A percentile compares a stretch with the other conserved stretches of the same genome.
phyloP scores from a whole-genome alignment of 495 filamentous ascomycete species.

The Xylaria cubensis region DNA sequence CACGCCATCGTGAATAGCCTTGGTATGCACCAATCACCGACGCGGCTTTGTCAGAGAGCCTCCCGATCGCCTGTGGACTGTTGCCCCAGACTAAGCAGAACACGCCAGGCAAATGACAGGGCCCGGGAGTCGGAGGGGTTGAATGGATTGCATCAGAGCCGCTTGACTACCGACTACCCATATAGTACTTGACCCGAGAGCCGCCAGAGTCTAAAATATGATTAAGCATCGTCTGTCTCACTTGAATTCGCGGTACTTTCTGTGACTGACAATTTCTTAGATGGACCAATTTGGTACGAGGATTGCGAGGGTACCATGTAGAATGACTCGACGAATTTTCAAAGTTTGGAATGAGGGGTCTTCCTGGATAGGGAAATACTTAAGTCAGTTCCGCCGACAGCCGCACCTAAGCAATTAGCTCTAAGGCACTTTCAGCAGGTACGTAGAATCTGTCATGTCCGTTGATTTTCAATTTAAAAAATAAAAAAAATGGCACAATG shows the following conservation, averaged over 20 bases:
- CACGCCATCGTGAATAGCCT: conserved; percentile 43
- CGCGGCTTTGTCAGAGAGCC: conserved; percentile 41
- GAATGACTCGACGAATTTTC: not conserved
- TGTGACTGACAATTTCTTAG: not conserved
- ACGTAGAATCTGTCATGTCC: not conserved
- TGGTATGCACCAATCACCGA: conserved; percentile 37
- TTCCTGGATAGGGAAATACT: not conserved
- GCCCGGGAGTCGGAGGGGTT: conserved; percentile 29
- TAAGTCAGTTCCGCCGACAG: conserved; percentile 13
- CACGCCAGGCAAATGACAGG: conserved; percentile 8
- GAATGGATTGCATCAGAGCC: conserved; percentile 26
- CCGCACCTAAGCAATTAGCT: not conserved
- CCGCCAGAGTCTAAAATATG: conserved; percentile 4
- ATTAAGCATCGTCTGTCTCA: not conserved
- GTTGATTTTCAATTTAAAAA: not conserved
- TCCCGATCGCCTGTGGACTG: conserved; percentile 27
- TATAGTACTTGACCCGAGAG: conserved; percentile 14
- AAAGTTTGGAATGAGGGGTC: not conserved
- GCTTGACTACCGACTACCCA: conserved; percentile 3
- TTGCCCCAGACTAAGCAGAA: conserved; percentile 8
- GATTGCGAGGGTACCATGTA: not conserved
- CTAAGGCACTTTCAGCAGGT: no score
- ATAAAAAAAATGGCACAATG: not conserved
- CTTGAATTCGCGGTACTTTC: not conserved
- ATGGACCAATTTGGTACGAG: not conserved